A percentile compares a stretch with the other conserved stretches of the same genome.
phyloP scores from a whole-genome alignment of 768 basidiomycete species.

The Lactarius indigo region DNA sequence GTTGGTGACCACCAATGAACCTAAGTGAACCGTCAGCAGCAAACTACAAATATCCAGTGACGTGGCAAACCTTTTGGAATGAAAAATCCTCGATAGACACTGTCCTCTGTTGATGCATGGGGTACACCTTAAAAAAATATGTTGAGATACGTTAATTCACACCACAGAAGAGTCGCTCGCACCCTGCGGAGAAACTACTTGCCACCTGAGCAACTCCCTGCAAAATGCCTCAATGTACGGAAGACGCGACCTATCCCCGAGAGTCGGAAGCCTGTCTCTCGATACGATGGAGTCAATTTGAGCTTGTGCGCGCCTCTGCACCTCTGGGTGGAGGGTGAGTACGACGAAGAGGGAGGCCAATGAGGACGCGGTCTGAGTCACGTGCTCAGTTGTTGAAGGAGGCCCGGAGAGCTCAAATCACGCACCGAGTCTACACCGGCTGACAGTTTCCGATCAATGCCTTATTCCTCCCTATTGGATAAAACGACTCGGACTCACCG shows the following conservation, averaged over 20 bases:
- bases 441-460: neutral
- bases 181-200: conserved; percentile 1
- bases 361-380: conserved; percentile 3
- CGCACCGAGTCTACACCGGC: conserved; percentile 4
- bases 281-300: conserved; percentile 21
- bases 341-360: conserved; percentile 11
- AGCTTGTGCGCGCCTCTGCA: conserved; percentile 18
- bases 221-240: no score
- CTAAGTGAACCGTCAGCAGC: neutral
- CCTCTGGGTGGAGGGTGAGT: conserved; percentile 16
- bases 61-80: conserved; percentile 11
- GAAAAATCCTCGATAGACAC: neutral
- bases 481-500: no score
- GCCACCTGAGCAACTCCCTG: no score
- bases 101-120: neutral
- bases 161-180: conserved; percentile 11
- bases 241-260: neutral
- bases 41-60: neutral
- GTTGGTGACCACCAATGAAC: neutral
- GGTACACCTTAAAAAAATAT: neutral
- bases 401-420: neutral
- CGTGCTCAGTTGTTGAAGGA: neutral
- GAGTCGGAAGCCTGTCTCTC: conserved; percentile 13
- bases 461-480: no score
- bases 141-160: neutral